Evolutionary conservation across 129 eudicot genomes (phyloP).

Genomic region (Flaveria robusta): DNA sequence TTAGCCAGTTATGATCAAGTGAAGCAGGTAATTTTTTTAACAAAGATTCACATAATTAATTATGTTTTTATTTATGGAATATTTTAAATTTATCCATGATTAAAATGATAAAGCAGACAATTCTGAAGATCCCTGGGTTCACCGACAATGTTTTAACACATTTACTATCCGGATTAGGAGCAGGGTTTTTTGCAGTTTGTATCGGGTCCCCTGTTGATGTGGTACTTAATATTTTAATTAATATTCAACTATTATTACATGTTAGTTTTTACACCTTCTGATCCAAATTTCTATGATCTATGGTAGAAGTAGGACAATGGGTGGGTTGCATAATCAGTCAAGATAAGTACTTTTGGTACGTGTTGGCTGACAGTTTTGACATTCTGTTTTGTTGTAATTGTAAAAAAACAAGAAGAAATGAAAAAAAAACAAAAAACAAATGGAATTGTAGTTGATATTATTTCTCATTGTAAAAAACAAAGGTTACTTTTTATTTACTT

Average conservation of each 20-base stretch:
- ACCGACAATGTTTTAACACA: conserved; percentile 83
- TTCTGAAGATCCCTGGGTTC: conserved; percentile 88
- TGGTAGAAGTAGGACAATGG: neutral
- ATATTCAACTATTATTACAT: conserved; percentile 13
- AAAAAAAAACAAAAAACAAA: neutral
- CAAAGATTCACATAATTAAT: neutral
- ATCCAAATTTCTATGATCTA: neutral
- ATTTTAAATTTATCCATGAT: neutral
- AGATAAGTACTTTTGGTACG: neutral
- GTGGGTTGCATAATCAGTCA: neutral
- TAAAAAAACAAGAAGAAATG: neutral
- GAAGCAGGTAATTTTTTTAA: conserved; percentile 57
- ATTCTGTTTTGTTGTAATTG: neutral
- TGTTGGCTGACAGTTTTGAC: neutral
- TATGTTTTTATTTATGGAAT: neutral
- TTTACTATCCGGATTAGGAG: conserved; percentile 85
- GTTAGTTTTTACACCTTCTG: neutral
- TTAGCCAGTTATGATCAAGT: conserved; percentile 97
- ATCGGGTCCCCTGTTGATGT: conserved; percentile 98
- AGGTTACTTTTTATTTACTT: neutral
- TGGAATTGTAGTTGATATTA: neutral
- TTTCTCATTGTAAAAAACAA: neutral
- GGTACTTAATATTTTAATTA: conserved; percentile 44
- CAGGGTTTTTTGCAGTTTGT: conserved; percentile 96
- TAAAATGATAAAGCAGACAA: conserved; percentile 54